These are phyloP conservation scores for Boletus tomentosulus DNA, from an alignment of 768 basidiomycete species.

Conservation along the genomic window DNA sequence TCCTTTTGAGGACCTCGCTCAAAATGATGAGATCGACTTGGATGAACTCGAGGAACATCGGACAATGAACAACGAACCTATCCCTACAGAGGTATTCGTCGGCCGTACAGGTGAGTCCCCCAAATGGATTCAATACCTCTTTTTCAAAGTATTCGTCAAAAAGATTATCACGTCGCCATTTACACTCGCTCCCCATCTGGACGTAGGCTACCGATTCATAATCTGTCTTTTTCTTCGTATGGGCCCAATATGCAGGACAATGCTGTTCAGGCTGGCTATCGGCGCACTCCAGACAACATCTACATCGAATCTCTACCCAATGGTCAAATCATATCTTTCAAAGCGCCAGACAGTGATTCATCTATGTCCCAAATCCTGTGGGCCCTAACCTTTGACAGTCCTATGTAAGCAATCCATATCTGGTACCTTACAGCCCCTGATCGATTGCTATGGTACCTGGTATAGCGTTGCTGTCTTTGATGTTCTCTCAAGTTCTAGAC, in stretches of 20 bases:
- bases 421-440: conserved; percentile 1
- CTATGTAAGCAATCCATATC: conserved; percentile 51
- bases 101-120: conserved; percentile 56
- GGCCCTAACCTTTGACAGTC: conserved; percentile 55
- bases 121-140: neutral
- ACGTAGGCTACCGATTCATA: conserved; percentile 55
- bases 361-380: conserved; percentile 47
- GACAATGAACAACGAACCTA: conserved; percentile 26
- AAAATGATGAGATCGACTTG: conserved; percentile 43
- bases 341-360: conserved; percentile 32
- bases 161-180: conserved; percentile 90
- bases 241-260: conserved; percentile 89
- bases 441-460: neutral
- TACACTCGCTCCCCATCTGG: conserved; percentile 47
- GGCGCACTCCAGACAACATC: conserved; percentile 67
- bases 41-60: conserved; percentile 57
- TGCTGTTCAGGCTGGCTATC: conserved; percentile 66
- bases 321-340: conserved; percentile 77
- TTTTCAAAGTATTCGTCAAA: conserved; percentile 8
- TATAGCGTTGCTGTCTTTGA: conserved; percentile 81
- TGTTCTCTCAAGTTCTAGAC: conserved; percentile 47
- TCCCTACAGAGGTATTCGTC: conserved; percentile 50
- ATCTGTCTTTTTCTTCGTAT: conserved; percentile 86
- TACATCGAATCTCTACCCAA: conserved; percentile 81
- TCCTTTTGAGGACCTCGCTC: conserved; percentile 51